Evolutionary conservation across 306 rosid species (phyloP), one percentile per base, ranked within the genome.

Genomic region (Cucumis cinereus): DNA sequence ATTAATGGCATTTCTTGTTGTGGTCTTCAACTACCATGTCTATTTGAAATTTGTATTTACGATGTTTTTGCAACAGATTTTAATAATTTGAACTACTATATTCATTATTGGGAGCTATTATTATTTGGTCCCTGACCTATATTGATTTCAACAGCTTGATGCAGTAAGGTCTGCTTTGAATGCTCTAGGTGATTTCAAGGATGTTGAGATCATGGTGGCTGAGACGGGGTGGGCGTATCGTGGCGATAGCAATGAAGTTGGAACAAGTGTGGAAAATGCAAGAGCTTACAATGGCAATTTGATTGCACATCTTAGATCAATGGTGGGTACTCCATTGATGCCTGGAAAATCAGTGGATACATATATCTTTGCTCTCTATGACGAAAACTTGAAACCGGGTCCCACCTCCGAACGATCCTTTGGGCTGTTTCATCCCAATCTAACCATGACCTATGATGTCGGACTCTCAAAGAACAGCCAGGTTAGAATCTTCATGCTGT

Each of bases 151-250:
- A 56, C 82, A 93, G 97, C 93, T 94, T 77, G 98, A 94, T 82
- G 95, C 92, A 0, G 93, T 94, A 63, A 84, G 89, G 61, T 91
- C 96, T 54, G 96, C 97, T 12, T 71, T 94, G 77, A 84, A 83
- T 64, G 83, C 85, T 2, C 22, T 90, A 80, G 94, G 88, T 1
- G 55, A 16, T 16, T 88, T 84, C 83, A 83, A 82, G 33, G 95
- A 86, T 78, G 43, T 84, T 2, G 93, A 90, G 80, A 94, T 94
- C 69, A 80, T 85, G 84, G 90, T 94, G 43, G 95, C 97, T 4
- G 99, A 94, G 84, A 94, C 99, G 5, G 99, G 99, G 30, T 94
- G 99, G 96, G 90, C 99, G 7, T 89, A 91, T 62, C 52, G 63
- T 1, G 99, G 99, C 14, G 99, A 90, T 80, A 79, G 71, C 85